Conservation (phyloP, 768 basidiomycete species). For the Holtermannia corniformis region DNA sequence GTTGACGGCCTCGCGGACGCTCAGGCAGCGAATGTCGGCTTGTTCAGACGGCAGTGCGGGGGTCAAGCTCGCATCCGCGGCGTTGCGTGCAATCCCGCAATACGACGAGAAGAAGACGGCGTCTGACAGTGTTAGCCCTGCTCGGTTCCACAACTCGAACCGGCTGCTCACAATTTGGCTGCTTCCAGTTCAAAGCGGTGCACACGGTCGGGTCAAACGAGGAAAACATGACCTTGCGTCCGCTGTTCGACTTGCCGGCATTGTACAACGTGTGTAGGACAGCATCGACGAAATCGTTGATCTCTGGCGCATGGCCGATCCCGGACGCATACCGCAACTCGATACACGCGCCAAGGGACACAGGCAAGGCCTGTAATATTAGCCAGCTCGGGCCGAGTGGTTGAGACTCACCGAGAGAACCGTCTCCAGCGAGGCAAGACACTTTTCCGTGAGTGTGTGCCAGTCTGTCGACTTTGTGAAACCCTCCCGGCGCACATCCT, state of each 20-base stretch:
- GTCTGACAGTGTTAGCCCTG: slow-evolving; percentile 15
- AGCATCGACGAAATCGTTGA: slow-evolving; percentile 75
- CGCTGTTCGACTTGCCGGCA: slow-evolving; percentile 47
- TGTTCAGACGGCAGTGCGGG: slow-evolving; percentile 40
- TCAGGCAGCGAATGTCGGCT: slow-evolving; percentile 48
- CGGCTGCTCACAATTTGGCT: slow-evolving; percentile 72
- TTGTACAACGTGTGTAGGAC: slow-evolving; percentile 76
- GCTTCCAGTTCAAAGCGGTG: slow-evolving; percentile 93
- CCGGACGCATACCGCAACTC: slow-evolving; percentile 69
- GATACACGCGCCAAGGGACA: slow-evolving; percentile 61
- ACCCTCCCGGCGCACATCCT: background rate
- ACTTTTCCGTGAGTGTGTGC: slow-evolving; percentile 34
- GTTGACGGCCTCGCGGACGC: slow-evolving; percentile 82
- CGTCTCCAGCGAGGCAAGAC: slow-evolving; percentile 61
- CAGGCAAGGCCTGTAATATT: slow-evolving; percentile 33
- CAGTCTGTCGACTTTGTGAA: slow-evolving; percentile 37
- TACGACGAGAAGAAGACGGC: slow-evolving; percentile 89
- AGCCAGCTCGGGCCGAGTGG: background rate
- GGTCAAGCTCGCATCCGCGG: slow-evolving; percentile 11
- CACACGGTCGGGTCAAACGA: slow-evolving; percentile 87
- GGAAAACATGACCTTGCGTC: slow-evolving; percentile 78
- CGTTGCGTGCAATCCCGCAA: slow-evolving; percentile 56
- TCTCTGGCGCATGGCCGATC: slow-evolving; percentile 45
- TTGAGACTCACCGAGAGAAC: slow-evolving; percentile 56
- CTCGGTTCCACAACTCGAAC: background rate